phyloP scores from a whole-genome alignment of 768 basidiomycete genomes.

The Chalciporus chontae region DNA sequence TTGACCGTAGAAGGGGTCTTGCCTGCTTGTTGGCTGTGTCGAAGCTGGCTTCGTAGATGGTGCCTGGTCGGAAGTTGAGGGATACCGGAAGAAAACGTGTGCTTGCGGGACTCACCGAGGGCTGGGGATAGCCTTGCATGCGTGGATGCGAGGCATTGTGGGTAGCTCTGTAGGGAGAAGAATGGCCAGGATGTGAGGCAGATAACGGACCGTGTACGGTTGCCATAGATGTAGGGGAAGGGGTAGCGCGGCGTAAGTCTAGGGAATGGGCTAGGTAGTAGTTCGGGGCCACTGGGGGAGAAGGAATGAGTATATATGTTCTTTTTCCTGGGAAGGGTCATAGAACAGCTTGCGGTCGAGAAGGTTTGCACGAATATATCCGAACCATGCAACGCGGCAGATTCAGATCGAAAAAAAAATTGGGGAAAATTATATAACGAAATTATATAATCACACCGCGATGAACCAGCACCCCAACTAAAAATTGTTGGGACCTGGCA shows the following conservation, averaged over 20 bases:
- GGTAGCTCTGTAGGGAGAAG: conserved; percentile 25
- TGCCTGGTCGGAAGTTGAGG: conserved; percentile 13
- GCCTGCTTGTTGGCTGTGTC: conserved; percentile 24
- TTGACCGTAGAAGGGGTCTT: conserved; percentile 52
- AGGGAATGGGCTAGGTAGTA: conserved; percentile 2
- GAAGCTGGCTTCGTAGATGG: conserved; percentile 28
- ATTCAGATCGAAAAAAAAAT: conserved; percentile 9
- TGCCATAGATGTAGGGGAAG: conserved; percentile 21
- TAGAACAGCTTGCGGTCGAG: conserved; percentile 12
- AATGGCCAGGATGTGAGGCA: conserved; percentile 16
- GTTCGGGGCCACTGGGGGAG: conserved; percentile 17
- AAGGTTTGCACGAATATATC: conserved; percentile 14
- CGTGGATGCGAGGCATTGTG: conserved; percentile 29
- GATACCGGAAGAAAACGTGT: neutral
- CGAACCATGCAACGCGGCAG: conserved; percentile 8
- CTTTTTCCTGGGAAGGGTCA: conserved; percentile 2
- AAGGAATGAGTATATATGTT: conserved; percentile 24
- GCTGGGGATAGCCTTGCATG: conserved; percentile 24
- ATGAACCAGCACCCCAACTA: conserved; percentile 19
- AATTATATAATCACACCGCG: conserved; percentile 17
- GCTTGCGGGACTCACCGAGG: conserved; percentile 17
- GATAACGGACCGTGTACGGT: conserved; percentile 29
- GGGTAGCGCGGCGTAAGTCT: conserved; percentile 18
- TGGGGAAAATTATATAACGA: conserved; percentile 16
- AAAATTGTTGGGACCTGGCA: conserved; percentile 20